Evolutionary conservation across 306 rosid genomes (phyloP).

Genomic region (Sechiopsis laciniata): DNA sequence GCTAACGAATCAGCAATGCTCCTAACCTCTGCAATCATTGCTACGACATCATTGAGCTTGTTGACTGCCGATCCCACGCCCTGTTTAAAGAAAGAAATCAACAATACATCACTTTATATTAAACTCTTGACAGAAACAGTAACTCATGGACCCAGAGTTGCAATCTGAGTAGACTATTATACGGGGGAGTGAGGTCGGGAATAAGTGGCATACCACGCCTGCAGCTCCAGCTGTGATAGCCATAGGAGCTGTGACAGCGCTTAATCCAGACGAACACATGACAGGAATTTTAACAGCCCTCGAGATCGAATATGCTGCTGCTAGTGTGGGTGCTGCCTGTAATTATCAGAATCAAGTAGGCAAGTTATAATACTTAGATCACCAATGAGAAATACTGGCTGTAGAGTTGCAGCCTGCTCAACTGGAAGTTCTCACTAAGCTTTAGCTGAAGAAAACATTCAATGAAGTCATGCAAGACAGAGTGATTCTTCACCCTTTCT

Average conservation of each 20-base stretch:
- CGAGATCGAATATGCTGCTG: slow-evolving; percentile 83
- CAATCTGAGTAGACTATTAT: neutral
- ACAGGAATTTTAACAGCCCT: slow-evolving; percentile 83
- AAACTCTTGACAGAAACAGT: neutral
- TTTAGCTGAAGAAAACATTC: neutral
- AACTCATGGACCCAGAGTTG: neutral
- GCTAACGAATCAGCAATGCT: slow-evolving; percentile 66
- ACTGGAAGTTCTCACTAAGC: neutral
- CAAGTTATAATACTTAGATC: neutral
- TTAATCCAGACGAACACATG: slow-evolving; percentile 82
- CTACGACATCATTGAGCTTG: slow-evolving; percentile 72
- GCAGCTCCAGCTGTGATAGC: slow-evolving; percentile 92
- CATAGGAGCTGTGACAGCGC: slow-evolving; percentile 86
- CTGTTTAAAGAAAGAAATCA: slow-evolving; percentile 32
- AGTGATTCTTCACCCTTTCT: neutral
- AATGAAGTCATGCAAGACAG: neutral
- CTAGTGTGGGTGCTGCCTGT: slow-evolving; percentile 86
- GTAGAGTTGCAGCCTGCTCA: slow-evolving; percentile 6
- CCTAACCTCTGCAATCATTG: slow-evolving; percentile 86
- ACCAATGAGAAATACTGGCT: neutral
- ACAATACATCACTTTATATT: neutral
- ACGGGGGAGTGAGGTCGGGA: neutral
- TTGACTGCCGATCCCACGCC: slow-evolving; percentile 90
- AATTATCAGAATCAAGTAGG: slow-evolving; percentile 15
- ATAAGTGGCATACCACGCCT: slow-evolving; percentile 61